Percentiles rank a stretch among this genome's conserved stretches.
Conservation (phyloP, 176 grass and related monocot species). For the Thinopyrum elongatum region DNA sequence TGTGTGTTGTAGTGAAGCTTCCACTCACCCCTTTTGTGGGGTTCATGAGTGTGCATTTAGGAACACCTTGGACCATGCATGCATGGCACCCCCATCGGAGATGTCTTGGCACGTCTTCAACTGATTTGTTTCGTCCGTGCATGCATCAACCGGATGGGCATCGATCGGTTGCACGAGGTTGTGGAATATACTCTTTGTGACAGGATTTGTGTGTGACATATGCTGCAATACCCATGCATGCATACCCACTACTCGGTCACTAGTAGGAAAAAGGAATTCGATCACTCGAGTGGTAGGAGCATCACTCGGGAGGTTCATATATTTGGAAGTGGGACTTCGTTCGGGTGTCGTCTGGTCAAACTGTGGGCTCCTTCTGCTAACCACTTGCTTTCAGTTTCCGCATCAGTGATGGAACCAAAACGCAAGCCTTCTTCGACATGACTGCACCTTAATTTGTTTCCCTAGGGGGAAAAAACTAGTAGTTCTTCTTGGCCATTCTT, state of each 20-base stretch:
- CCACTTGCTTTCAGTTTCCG: neutral
- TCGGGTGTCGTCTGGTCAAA: conserved; percentile 19
- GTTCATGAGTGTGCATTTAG: neutral
- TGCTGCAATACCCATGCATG: neutral
- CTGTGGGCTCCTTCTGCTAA: neutral
- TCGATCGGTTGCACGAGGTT: neutral
- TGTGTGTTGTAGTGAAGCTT: conserved; percentile 35
- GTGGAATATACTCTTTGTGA: conserved; percentile 13
- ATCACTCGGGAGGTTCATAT: neutral
- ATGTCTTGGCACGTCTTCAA: neutral
- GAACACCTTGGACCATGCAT: conserved; percentile 9
- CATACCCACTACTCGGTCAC: neutral
- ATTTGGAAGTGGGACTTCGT: too few species aligned
- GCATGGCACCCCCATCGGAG: neutral
- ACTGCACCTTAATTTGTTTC: too few species aligned
- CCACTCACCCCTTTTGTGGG: conserved; percentile 29
- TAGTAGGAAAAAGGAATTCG: neutral
- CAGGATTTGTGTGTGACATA: neutral
- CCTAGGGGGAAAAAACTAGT: too few species aligned
- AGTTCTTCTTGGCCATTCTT: too few species aligned
- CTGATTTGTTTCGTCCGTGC: conserved; percentile 8
- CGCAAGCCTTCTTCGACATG: too few species aligned
- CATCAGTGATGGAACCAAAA: too few species aligned
- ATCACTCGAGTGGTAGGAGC: neutral
- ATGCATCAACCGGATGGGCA: neutral